Base-by-base conservation (phyloP, 2,329 filamentous ascomycete species). In the Lachnum nothofagi region DNA sequence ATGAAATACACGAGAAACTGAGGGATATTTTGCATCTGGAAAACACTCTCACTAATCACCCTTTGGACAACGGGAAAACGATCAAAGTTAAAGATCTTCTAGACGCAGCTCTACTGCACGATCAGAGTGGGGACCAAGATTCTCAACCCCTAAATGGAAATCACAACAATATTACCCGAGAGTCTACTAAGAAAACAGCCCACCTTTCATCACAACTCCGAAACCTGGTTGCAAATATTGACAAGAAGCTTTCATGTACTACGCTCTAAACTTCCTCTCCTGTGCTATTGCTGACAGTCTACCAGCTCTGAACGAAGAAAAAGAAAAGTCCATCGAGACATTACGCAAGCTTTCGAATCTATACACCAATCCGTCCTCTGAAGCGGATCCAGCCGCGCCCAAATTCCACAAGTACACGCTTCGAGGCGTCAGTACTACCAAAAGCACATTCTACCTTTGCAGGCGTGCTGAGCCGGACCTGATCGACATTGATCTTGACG, bases 371-470 rank as follows among this genome's bases (percentile, higher is more conserved):
- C 60, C 56, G 9, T 56, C 59, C 14, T 23, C 37, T 4, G 37
- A 40, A 12, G 45, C 44, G 25, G 56, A 62, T 33, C 52, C 58
- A 7, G 46, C 52, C 6, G 45, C 58, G n/a, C 58, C 53, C 3
- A 51, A 44, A 41, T 52, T 61, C 19, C 61, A 62, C 31, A 72
- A 68, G 48, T 79, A 76, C 48, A 64, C 70, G 1, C 69, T 81
- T 3, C 73, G 77, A 29, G 78, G 78, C 22, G 69, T 81, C 19
- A 74, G 70, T 12, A 73, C 72, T 10, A 68, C 68, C 0, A 64
- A 66, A 10, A 70, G 74, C 42, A 63, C 76, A 1, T 68, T 75
- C 8, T 81, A 78, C 54, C 65, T 80, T 27, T 78, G 77, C 56
- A 69, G 68, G 49, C 67, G 71, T 31, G 59, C 66, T 14, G 69